These are phyloP conservation scores for Pseudocercospora crystallina DNA, from an alignment of 2,329 filamentous ascomycete species.

Conservation along the genomic window DNA sequence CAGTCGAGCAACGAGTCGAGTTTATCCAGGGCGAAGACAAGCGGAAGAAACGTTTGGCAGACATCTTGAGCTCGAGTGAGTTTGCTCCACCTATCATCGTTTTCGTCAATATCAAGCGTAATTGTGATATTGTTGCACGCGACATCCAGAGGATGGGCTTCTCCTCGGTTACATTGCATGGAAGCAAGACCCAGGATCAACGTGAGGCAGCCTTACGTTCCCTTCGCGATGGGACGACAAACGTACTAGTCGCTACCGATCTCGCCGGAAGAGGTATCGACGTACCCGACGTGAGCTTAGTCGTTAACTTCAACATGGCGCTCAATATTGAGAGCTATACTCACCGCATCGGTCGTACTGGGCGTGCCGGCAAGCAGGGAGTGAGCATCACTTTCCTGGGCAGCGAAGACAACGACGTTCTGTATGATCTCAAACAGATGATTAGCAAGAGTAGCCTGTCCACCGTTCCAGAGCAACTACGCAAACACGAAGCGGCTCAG, in stretches of 20 bases:
- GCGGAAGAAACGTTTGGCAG: slow-evolving; percentile 90
- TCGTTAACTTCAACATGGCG: slow-evolving; percentile 99
- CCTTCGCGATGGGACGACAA: slow-evolving; percentile 75
- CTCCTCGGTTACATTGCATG: slow-evolving; percentile 85
- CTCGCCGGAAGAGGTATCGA: slow-evolving; percentile 97
- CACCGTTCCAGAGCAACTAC: slow-evolving; percentile 85
- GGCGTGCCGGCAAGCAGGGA: slow-evolving; percentile 95
- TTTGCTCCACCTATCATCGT: slow-evolving; percentile 93
- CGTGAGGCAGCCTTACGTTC: slow-evolving; percentile 86
- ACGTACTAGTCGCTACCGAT: slow-evolving; percentile 93
- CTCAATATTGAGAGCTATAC: slow-evolving; percentile 91
- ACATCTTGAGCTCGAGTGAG: slow-evolving; percentile 78
- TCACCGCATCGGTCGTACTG: slow-evolving; percentile 93
- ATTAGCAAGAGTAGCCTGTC: slow-evolving; percentile 85
- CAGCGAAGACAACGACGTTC: slow-evolving; percentile 80
- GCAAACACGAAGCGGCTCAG: slow-evolving; percentile 88
- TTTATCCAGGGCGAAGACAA: slow-evolving; percentile 89
- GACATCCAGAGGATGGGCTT: slow-evolving; percentile 95
- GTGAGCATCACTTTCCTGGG: slow-evolving; percentile 94
- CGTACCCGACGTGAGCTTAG: slow-evolving; percentile 87
- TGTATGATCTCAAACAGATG: slow-evolving; percentile 95
- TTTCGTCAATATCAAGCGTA: slow-evolving; percentile 99
- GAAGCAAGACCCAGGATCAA: slow-evolving; percentile 96
- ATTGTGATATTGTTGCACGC: slow-evolving; percentile 90
- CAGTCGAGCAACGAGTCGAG: slow-evolving; percentile 95